Conservation (phyloP, 1,139 yeast species). For the Kodamaea suecica region DNA sequence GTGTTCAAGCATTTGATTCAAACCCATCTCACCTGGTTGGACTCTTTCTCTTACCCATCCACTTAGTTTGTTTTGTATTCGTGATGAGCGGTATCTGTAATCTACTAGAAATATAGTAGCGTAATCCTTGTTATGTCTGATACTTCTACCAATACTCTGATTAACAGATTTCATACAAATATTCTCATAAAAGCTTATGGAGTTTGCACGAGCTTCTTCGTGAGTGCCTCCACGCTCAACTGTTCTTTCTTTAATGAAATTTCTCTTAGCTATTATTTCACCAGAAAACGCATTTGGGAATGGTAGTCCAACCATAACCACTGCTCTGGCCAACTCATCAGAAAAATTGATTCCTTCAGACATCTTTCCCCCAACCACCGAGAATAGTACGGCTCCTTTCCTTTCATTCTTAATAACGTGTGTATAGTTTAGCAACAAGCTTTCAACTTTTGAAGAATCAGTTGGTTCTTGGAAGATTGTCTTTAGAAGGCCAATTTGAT, state of each 20-base stretch:
- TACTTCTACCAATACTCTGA: constrained; percentile 92
- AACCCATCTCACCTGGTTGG: constrained; percentile 6
- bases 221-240: constrained; percentile 38
- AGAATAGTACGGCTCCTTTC: constrained; percentile 65
- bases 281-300: constrained; percentile 85
- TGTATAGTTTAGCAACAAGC: constrained; percentile 51
- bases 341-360: constrained; percentile 94
- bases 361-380: constrained; percentile 92
- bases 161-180: constrained; percentile 90
- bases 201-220: constrained; percentile 41
- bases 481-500: constrained; percentile 37
- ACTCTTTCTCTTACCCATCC: constrained; percentile 66
- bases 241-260: constrained; percentile 54
- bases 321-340: constrained; percentile 82
- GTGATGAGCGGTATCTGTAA: constrained; percentile 46
- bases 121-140: constrained; percentile 79
- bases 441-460: constrained; percentile 38
- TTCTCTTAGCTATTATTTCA: constrained; percentile 71
- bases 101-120: constrained; percentile 75
- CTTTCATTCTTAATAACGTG: constrained; percentile 21
- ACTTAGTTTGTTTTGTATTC: constrained; percentile 64
- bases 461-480: constrained; percentile 57
- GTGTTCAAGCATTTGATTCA: constrained; percentile 16
- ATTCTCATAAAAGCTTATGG: constrained; percentile 72
- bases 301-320: constrained; percentile 85